These are phyloP conservation scores for Chrysophaeum taylorii DNA, from an alignment of 352 stramenopile genomes.

Conservation along the genomic window DNA sequence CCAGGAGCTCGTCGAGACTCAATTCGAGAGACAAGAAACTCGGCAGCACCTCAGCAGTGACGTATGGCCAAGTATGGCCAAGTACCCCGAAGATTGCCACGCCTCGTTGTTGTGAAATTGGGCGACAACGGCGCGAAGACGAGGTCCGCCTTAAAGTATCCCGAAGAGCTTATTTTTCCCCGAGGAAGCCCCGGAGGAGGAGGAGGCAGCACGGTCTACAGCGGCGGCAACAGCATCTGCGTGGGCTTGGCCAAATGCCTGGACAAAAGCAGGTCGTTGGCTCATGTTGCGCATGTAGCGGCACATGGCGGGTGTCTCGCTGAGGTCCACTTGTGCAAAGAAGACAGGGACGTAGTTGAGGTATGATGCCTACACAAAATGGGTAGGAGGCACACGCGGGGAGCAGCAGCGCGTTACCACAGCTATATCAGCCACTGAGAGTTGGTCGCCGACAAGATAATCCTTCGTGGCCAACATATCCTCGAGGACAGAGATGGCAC, in stretches of 20 bases:
- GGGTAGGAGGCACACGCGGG: conserved; percentile 26
- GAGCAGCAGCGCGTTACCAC: neutral
- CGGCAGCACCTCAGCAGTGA: too few relatives aligned
- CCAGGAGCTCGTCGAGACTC: too few relatives aligned
- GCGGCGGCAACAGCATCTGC: conserved; percentile 1
- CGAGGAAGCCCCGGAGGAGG: too few relatives aligned
- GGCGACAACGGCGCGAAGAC: too few relatives aligned
- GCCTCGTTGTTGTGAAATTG: too few relatives aligned
- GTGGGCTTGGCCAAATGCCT: conserved; percentile 19
- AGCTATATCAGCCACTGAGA: conserved; percentile 25
- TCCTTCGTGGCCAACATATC: conserved; percentile 34
- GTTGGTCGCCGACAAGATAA: conserved; percentile 37
- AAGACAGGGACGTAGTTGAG: conserved; percentile 55
- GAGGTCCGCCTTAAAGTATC: too few relatives aligned
- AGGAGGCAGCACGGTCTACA: too few relatives aligned
- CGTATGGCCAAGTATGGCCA: too few relatives aligned
- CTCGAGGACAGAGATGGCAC: conserved; percentile 39
- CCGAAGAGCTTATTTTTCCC: too few relatives aligned
- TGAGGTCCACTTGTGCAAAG: conserved; percentile 44
- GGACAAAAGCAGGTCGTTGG: conserved; percentile 3
- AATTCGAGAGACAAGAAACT: too few relatives aligned
- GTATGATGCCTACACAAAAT: conserved; percentile 50
- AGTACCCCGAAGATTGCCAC: too few relatives aligned
- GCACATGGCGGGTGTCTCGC: conserved; percentile 40
- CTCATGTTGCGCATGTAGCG: conserved; percentile 41